phyloP scores from a whole-genome alignment of 2,329 filamentous ascomycete genomes.

The Curvularia verruculosa region DNA sequence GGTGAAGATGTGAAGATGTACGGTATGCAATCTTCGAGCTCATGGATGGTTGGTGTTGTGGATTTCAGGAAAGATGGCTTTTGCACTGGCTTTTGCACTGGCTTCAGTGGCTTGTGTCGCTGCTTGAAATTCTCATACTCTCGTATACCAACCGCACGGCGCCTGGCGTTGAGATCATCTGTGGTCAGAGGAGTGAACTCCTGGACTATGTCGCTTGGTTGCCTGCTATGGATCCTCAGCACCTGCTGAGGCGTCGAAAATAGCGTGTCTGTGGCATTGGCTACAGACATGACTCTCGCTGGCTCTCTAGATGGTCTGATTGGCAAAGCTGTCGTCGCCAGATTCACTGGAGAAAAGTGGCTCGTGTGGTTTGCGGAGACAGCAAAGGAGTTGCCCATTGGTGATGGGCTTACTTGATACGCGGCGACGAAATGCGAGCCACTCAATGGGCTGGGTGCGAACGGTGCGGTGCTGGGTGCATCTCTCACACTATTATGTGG shows the following conservation, averaged over 20 bases:
- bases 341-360: background rate
- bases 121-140: background rate
- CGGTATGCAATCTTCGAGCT: background rate
- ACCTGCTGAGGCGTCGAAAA: background rate
- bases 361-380: too few relatives aligned
- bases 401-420: background rate
- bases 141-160: conserved; percentile 2
- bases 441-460: background rate
- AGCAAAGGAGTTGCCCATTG: background rate
- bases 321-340: background rate
- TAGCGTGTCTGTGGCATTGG: background rate
- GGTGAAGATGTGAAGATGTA: background rate
- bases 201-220: background rate
- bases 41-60: background rate
- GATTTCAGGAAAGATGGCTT: conserved; percentile 1
- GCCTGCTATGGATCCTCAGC: background rate
- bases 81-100: background rate
- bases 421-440: background rate
- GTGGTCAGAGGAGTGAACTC: background rate
- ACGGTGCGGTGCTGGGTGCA: too few relatives aligned
- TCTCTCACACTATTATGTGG: too few relatives aligned
- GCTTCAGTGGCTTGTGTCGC: background rate
- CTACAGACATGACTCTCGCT: background rate
- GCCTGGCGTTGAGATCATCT: background rate
- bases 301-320: background rate